These are phyloP conservation scores for Arthrobotrys musiformis DNA, from an alignment of 2,329 filamentous ascomycete species.

Conservation along the genomic window DNA sequence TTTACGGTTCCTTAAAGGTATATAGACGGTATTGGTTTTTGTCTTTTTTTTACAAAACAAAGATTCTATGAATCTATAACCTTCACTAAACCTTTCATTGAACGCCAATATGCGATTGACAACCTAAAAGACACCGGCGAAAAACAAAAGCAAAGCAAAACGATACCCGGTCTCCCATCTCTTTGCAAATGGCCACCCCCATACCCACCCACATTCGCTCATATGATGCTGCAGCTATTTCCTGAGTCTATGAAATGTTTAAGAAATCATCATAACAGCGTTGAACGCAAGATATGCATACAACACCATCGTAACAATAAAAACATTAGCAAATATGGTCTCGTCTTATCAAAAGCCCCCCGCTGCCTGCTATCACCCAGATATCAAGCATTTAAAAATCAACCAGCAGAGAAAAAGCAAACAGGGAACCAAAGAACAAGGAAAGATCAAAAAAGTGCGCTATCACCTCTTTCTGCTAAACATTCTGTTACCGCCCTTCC, in stretches of 20 bases:
- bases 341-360: conserved; percentile 1
- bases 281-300: conserved; percentile 43
- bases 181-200: neutral
- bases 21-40: conserved; percentile 8
- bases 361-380: neutral
- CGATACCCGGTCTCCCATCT: neutral
- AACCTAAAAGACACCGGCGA: conserved; percentile 5
- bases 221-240: conserved; percentile 14
- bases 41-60: too few relatives aligned
- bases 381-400: too few relatives aligned
- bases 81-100: conserved; percentile 1
- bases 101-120: conserved; percentile 43
- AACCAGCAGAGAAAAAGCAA: neutral
- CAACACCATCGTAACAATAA: conserved; percentile 42
- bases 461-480: conserved; percentile 57
- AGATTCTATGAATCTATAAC: neutral
- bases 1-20: conserved; percentile 24
- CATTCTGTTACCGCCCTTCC: conserved; percentile 57
- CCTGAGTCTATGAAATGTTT: conserved; percentile 31
- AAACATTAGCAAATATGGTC: conserved; percentile 49
- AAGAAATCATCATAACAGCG: conserved; percentile 43
- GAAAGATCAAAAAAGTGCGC: conserved; percentile 30
- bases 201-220: neutral
- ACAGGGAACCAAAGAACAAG: neutral
- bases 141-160: neutral